Percentiles rank a stretch among this genome's conserved stretches.
These are phyloP conservation scores for Ophiosphaerella herpotricha DNA, from an alignment of 2,329 filamentous ascomycete genomes.

Conservation along the genomic window DNA sequence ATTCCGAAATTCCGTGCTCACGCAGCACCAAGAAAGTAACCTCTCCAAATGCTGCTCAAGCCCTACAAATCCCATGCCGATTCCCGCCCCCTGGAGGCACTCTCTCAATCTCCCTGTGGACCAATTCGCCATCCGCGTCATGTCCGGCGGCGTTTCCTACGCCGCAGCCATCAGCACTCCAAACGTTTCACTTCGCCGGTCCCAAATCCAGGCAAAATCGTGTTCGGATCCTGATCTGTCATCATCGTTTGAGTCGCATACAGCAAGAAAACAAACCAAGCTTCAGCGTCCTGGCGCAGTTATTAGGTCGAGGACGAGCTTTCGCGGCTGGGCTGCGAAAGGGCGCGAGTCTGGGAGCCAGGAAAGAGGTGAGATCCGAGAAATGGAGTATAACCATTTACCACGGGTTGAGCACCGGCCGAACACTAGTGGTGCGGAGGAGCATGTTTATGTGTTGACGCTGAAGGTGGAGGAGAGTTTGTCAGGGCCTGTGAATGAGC, in stretches of 20 bases:
- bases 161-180: constrained; percentile 27
- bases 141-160: constrained; percentile 19
- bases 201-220: constrained; percentile 16
- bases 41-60: background rate
- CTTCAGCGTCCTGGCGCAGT: constrained; percentile 16
- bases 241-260: constrained; percentile 12
- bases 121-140: constrained; percentile 4
- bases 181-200: constrained; percentile 15
- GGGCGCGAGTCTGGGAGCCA: constrained; percentile 3
- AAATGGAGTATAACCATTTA: constrained; percentile 4
- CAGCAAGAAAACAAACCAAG: constrained; percentile 5
- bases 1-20: constrained; percentile 6
- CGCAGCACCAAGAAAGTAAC: background rate
- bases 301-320: constrained; percentile 17
- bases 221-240: constrained; percentile 14
- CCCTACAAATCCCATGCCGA: constrained; percentile 5
- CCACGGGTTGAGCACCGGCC: constrained; percentile 33
- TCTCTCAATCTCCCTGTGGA: background rate
- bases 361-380: constrained; percentile 11
- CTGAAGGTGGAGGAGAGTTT: constrained; percentile 47
- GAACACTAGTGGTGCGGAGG: constrained; percentile 36
- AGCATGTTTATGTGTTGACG: constrained; percentile 51
- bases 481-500: constrained; percentile 45
- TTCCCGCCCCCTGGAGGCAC: constrained; percentile 5
- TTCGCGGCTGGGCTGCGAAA: constrained; percentile 17